Evolutionary conservation across 805 yeast genomes (phyloP).

Genomic region (Metschnikowia similis): DNA sequence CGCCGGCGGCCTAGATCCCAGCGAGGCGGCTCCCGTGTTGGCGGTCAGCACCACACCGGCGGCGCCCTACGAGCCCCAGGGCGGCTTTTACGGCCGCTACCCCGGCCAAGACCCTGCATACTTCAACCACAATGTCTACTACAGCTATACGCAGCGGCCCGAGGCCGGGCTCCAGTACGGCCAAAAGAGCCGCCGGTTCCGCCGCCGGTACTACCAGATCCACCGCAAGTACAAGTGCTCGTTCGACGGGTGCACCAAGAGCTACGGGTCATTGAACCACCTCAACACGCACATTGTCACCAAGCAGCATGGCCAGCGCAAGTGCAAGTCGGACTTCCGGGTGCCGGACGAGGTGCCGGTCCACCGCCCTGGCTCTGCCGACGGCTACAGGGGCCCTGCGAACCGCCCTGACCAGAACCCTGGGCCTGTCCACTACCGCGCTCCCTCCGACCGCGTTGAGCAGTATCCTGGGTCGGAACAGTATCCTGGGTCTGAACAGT

Average conservation of each 20-base stretch:
- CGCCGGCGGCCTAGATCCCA: background rate
- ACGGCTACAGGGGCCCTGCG: too few relatives aligned
- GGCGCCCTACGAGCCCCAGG: background rate
- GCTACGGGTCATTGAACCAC: slow-evolving; percentile 42
- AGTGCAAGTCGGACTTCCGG: slow-evolving; percentile 36
- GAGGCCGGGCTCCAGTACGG: background rate
- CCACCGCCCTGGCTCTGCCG: too few relatives aligned
- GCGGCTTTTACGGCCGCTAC: background rate
- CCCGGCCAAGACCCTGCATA: background rate
- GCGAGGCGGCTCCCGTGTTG: background rate
- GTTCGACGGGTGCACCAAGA: slow-evolving; percentile 37
- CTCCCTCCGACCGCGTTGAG: too few relatives aligned
- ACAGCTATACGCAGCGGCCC: background rate
- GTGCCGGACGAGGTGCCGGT: background rate
- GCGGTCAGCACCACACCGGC: background rate
- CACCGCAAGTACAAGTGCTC: slow-evolving; percentile 30
- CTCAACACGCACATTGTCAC: slow-evolving; percentile 43
- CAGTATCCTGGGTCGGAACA: too few relatives aligned
- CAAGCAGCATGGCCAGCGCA: slow-evolving; percentile 42
- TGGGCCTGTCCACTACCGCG: too few relatives aligned
- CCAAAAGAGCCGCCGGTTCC: slow-evolving; percentile 15
- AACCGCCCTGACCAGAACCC: too few relatives aligned
- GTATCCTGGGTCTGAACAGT: too few relatives aligned
- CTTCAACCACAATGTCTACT: background rate
- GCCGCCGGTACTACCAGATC: slow-evolving; percentile 18